Conservation (phyloP, 2,329 filamentous ascomycete species). For the Talaromyces rugulosus region DNA sequence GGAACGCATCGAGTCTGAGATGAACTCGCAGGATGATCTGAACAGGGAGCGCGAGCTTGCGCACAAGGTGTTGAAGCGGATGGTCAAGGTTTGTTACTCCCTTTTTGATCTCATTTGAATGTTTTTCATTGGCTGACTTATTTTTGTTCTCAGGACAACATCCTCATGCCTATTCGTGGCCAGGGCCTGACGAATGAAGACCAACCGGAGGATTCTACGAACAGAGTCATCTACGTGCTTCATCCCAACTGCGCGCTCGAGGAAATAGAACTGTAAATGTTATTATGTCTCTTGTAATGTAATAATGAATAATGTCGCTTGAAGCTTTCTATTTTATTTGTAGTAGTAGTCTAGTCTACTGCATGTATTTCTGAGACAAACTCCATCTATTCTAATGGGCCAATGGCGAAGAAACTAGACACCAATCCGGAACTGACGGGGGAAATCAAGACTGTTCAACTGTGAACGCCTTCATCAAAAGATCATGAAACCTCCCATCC, state of each 20-base stretch:
- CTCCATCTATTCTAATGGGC: not conserved
- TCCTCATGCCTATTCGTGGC: slow-evolving; percentile 63
- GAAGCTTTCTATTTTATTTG: not conserved
- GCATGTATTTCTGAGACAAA: not conserved
- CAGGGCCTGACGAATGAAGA: slow-evolving; percentile 78
- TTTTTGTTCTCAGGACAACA: slow-evolving; percentile 48
- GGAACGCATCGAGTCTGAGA: slow-evolving; percentile 80
- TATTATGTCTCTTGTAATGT: not conserved
- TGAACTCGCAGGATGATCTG: slow-evolving; percentile 77
- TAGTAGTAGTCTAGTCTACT: not conserved
- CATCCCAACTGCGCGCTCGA: slow-evolving; percentile 93
- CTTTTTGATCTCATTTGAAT: not conserved
- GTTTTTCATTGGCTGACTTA: slow-evolving; percentile 10
- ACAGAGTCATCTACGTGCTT: slow-evolving; percentile 71
- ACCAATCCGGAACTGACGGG: no score
- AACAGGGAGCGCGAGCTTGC: slow-evolving; percentile 69
- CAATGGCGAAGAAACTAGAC: not conserved
- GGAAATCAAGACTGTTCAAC: not conserved
- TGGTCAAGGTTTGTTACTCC: slow-evolving; percentile 74
- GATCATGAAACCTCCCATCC: slow-evolving; percentile 14
- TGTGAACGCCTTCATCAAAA: slow-evolving; percentile 10
- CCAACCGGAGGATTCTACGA: slow-evolving; percentile 47
- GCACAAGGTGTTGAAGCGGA: slow-evolving; percentile 84
- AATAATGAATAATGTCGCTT: not conserved
- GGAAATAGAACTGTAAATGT: slow-evolving; percentile 26